These are phyloP conservation scores for Pseudogymnoascus sp. DNA, from an alignment of 2,329 filamentous ascomycete genomes.

Conservation along the genomic window DNA sequence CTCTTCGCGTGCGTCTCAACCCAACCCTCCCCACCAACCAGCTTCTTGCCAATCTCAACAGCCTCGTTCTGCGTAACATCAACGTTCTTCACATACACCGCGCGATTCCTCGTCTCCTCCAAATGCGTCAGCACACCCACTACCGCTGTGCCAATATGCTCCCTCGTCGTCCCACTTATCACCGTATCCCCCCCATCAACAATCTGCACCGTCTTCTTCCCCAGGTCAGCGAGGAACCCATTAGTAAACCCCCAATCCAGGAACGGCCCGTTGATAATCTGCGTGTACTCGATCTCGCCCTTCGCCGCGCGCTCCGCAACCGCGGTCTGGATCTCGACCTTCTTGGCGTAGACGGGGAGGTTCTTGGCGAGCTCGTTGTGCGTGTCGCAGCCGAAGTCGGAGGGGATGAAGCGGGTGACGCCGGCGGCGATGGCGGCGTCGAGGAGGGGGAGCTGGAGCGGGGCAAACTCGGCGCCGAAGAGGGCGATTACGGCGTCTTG, in stretches of 20 bases:
- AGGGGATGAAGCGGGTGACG: conserved; percentile 54
- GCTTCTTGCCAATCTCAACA: conserved; percentile 28
- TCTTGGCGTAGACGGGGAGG: conserved; percentile 45
- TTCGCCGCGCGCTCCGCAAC: conserved; percentile 34
- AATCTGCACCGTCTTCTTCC: conserved; percentile 34
- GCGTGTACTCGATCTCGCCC: conserved; percentile 44
- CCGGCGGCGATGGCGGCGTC: conserved; percentile 51
- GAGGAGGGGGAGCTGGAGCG: conserved; percentile 42
- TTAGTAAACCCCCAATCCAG: conserved; percentile 46
- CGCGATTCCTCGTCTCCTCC: conserved; percentile 45
- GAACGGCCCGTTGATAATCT: conserved; percentile 46
- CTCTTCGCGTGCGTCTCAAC: conserved; percentile 14
- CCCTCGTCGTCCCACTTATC: conserved; percentile 42
- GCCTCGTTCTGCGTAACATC: conserved; percentile 37
- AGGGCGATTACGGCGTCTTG: conserved; percentile 52
- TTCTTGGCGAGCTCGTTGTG: conserved; percentile 29
- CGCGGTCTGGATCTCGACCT: conserved; percentile 36
- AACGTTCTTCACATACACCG: conserved; percentile 38
- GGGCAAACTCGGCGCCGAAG: conserved; percentile 29
- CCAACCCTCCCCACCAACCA: conserved; percentile 25
- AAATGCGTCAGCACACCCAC: conserved; percentile 40
- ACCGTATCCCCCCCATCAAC: conserved; percentile 42
- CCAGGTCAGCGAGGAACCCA: conserved; percentile 38
- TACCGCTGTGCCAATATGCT: conserved; percentile 39
- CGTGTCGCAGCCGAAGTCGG: conserved; percentile 43